A percentile compares a stretch with the other conserved stretches of the same genome.
phyloP scores from a whole-genome alignment of 495 filamentous ascomycete genomes.

The Mytilinidion resinicola region DNA sequence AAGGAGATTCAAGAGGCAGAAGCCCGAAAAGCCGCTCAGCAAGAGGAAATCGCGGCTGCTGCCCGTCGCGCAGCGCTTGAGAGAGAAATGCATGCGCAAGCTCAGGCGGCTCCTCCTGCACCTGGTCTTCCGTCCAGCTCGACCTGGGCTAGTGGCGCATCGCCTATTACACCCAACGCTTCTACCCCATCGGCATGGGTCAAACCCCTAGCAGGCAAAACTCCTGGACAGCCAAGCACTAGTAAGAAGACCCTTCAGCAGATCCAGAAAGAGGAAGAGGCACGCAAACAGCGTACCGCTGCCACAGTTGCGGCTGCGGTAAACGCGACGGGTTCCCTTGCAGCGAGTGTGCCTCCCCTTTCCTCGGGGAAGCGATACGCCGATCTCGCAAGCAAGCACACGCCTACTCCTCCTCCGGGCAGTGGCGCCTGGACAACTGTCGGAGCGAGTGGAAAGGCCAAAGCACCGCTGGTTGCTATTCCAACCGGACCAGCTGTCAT shows the following conservation, averaged over 20 bases:
- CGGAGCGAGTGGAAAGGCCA: slow-evolving; percentile 88
- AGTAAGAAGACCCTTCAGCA: slow-evolving; percentile 80
- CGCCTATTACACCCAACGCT: slow-evolving; percentile 51
- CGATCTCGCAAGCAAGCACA: slow-evolving; percentile 79
- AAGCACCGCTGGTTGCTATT: slow-evolving; percentile 54
- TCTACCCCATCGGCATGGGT: slow-evolving; percentile 54
- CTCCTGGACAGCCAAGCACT: slow-evolving; percentile 39
- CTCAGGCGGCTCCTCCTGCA: slow-evolving; percentile 49
- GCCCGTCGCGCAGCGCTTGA: slow-evolving; percentile 71
- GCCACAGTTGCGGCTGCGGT: slow-evolving; percentile 50
- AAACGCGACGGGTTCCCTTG: slow-evolving; percentile 34
- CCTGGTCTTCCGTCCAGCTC: slow-evolving; percentile 81
- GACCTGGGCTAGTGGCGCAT: slow-evolving; percentile 78
- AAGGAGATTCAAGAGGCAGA: slow-evolving; percentile 97
- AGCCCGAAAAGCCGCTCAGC: slow-evolving; percentile 86
- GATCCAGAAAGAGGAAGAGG: slow-evolving; percentile 96
- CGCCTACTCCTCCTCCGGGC: slow-evolving; percentile 32
- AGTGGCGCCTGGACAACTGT: slow-evolving; percentile 88
- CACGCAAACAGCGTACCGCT: slow-evolving; percentile 67
- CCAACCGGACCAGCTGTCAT: slow-evolving; percentile 46
- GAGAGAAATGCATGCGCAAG: slow-evolving; percentile 72
- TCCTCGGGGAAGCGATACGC: slow-evolving; percentile 83
- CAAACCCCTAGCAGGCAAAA: slow-evolving; percentile 59
- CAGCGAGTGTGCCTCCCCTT: slow-evolving; percentile 36
- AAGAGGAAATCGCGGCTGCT: slow-evolving; percentile 75